Conservation (phyloP, 2,329 filamentous ascomycete genomes). For the Chaetomium sp. region DNA sequence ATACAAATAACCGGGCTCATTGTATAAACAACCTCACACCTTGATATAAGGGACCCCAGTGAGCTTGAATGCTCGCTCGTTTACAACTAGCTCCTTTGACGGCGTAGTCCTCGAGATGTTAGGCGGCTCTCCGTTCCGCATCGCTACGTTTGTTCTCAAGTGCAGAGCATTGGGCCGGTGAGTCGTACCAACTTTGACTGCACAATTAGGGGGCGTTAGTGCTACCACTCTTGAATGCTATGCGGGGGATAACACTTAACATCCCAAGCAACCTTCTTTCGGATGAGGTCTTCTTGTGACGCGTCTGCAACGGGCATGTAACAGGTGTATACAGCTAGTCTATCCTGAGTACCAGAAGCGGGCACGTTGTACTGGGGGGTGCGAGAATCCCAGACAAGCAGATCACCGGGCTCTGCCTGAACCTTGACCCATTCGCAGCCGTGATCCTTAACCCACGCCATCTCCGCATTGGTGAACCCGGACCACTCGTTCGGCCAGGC, state of each 20-base stretch:
- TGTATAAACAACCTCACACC: too few species aligned
- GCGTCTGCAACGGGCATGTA: too few species aligned
- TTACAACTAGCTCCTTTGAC: neutral
- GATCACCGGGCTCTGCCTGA: neutral
- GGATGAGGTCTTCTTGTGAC: too few species aligned
- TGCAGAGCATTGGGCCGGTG: constrained; percentile 1
- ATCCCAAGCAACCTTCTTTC: constrained; percentile 1
- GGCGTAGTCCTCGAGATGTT: neutral
- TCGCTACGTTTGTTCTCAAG: neutral
- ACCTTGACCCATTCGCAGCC: neutral
- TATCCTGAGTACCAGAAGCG: too few species aligned
- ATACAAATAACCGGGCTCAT: too few species aligned
- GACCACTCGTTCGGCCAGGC: constrained; percentile 1
- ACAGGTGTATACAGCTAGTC: too few species aligned
- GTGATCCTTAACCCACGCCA: neutral
- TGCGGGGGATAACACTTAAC: neutral
- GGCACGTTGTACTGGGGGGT: neutral
- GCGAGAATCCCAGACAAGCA: neutral
- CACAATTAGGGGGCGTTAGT: neutral
- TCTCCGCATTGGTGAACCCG: neutral
- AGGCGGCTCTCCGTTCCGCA: neutral
- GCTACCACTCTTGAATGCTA: neutral
- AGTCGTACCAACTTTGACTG: neutral
- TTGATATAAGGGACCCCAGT: neutral
- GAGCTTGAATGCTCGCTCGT: neutral